These are phyloP conservation scores for Geranium brycei DNA, from an alignment of 345 rosid genomes.

Conservation along the genomic window DNA sequence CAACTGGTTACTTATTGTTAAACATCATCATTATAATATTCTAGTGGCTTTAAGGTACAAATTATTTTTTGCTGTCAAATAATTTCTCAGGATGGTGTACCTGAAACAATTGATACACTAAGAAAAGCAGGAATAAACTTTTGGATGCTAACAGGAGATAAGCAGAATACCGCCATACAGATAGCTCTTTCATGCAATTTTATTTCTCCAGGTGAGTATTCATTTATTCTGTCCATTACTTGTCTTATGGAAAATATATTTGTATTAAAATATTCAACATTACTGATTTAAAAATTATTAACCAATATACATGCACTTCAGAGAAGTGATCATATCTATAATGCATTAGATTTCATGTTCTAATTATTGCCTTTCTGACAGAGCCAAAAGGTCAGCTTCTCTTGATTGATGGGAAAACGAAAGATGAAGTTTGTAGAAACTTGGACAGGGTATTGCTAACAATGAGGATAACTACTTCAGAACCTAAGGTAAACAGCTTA, in stretches of 20 bases:
- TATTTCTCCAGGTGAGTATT: conserved; percentile 71
- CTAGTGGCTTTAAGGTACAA: conserved; percentile 6
- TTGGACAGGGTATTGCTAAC: conserved; percentile 94
- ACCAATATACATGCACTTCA: not conserved
- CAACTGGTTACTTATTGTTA: not conserved
- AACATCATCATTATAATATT: not conserved
- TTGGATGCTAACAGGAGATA: conserved; percentile 99
- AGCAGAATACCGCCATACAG: conserved; percentile 94
- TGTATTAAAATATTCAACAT: not conserved
- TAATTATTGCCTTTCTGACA: conserved; percentile 15
- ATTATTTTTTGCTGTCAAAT: conserved; percentile 1
- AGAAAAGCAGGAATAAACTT: conserved; percentile 94
- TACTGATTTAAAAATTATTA: not conserved
- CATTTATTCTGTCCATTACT: conserved; percentile 3
- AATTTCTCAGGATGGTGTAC: conserved; percentile 78
- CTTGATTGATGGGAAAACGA: conserved; percentile 82
- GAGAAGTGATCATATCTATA: not conserved
- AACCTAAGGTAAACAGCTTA: conserved; percentile 60
- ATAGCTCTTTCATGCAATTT: conserved; percentile 97
- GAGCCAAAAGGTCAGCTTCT: conserved; percentile 99
- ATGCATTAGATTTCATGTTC: not conserved
- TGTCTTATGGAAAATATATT: conserved; percentile 1
- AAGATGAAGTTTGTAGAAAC: conserved; percentile 71
- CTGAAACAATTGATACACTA: conserved; percentile 84
- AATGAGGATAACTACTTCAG: conserved; percentile 81